Evolutionary conservation across 371 early-diverging fungal genomes (phyloP).

Genomic region (Polyrhizophydium stewartii): DNA sequence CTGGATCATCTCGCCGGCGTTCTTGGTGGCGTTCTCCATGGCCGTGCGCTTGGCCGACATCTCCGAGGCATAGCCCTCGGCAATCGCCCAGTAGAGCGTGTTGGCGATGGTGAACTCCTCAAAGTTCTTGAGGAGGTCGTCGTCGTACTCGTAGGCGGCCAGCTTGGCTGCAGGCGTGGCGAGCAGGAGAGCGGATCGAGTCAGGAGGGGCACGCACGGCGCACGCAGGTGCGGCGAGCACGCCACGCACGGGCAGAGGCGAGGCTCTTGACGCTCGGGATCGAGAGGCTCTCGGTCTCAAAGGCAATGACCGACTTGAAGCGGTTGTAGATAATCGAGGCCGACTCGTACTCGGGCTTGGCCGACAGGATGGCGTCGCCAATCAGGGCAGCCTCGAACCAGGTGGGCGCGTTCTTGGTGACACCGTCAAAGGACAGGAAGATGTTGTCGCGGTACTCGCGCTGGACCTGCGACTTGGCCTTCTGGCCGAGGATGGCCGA

Average conservation of each 20-base stretch:
- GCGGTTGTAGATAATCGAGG: constrained; percentile 86
- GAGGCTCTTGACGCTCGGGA: constrained; percentile 66
- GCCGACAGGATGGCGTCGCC: constrained; percentile 69
- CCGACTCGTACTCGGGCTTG: constrained; percentile 60
- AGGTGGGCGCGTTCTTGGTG: constrained; percentile 86
- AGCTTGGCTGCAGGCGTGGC: constrained; percentile 61
- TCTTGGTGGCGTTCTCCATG: constrained; percentile 99
- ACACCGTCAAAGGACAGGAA: constrained; percentile 83
- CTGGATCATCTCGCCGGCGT: constrained; percentile 86
- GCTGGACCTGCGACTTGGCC: constrained; percentile 85
- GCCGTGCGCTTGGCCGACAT: constrained; percentile 96
- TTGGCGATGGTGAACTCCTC: constrained; percentile 94
- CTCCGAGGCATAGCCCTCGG: constrained; percentile 96
- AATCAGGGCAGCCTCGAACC: constrained; percentile 80
- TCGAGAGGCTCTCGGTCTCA: constrained; percentile 68
- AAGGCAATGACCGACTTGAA: constrained; percentile 94
- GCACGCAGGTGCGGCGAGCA: neutral
- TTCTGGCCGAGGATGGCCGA: constrained; percentile 85
- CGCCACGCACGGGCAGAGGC: constrained; percentile 64
- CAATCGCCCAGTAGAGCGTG: constrained; percentile 89
- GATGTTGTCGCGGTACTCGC: constrained; percentile 70
- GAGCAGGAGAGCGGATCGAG: neutral
- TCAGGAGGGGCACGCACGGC: neutral
- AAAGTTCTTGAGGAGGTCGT: constrained; percentile 82
- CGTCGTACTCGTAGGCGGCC: constrained; percentile 83